Base-by-base conservation (phyloP, 306 rosid species). In the Vigna radiata region DNA sequence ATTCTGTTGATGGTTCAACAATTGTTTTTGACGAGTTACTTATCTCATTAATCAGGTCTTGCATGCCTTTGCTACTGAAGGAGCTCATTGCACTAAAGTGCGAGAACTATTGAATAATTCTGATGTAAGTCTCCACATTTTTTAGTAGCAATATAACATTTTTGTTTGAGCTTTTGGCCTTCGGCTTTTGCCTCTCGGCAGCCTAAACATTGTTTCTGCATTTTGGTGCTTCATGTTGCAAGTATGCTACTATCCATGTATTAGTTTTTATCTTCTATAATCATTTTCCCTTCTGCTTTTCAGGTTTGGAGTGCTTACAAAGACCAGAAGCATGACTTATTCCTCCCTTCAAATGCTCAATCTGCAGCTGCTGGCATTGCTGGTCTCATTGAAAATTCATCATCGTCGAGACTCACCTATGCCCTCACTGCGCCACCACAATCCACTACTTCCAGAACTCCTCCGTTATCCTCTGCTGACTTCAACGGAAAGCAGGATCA, bases 231-330 rank as follows among this genome's bases (percentile, higher is more conserved):
- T 33, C 13, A 14, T 50, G 16, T 82, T 77, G 47, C 66, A 47
- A 56, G 47, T 63, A 41, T 21, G 4, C 25, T 33, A 21, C 25
- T 8, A 33, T 64, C 48, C 69, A 27, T 48, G 55, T 14, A 16
- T 60, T 56, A 58, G 49, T 48, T 56, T 64, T 73, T 25, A 36
- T 41, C 55, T 25, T 19, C 8, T 50, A 71, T 53, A 39, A 63
- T 72, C 16, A 46, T 58, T 62, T 37, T 66, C 37, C 66, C 17
- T n/a, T 43, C n/a, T 56, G 25, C 19, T n/a, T 75, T 80, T 79
- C 85, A 95, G 99, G 94, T 95, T 82, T 95, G 99, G 99, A 85
- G 97, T 81, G 99, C 99, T 49, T 95, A 95, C 88, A 95, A 95
- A 85, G 99, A 92, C 83, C 99, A 95, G 87, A 95, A 88, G 79